Percentiles rank a stretch among this genome's conserved stretches.
These are phyloP conservation scores for Diutina siamensis DNA, from an alignment of 1,139 yeast species.

Conservation along the genomic window DNA sequence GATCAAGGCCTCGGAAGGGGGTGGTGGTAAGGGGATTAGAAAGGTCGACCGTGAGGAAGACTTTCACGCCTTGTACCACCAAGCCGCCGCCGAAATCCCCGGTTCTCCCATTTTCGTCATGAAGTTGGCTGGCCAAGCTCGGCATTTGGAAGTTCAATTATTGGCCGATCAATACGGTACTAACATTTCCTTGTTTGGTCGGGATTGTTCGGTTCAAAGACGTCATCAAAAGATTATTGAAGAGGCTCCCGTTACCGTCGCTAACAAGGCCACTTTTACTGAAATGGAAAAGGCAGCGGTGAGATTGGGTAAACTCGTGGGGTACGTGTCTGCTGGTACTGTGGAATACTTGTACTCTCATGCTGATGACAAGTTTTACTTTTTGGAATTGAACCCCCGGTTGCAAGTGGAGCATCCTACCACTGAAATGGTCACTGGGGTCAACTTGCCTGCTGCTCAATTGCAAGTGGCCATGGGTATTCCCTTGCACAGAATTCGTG, in stretches of 20 bases:
- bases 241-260: constrained; percentile 72
- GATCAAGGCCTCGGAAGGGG: constrained; percentile 98
- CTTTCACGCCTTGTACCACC: constrained; percentile 23
- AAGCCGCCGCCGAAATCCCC: constrained; percentile 28
- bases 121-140: constrained; percentile 90
- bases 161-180: constrained; percentile 95
- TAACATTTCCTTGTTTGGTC: constrained; percentile 83
- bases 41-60: constrained; percentile 74
- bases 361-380: constrained; percentile 88
- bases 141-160: constrained; percentile 91
- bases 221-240: constrained; percentile 94
- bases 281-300: constrained; percentile 97
- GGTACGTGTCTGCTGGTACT: constrained; percentile 92
- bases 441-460: constrained; percentile 90
- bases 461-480: constrained; percentile 97
- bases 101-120: constrained; percentile 88
- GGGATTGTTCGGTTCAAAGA: constrained; percentile 97
- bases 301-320: constrained; percentile 89
- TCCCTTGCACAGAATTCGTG: constrained; percentile 89
- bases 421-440: constrained; percentile 98
- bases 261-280: constrained; percentile 55
- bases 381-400: constrained; percentile 93
- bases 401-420: constrained; percentile 99
- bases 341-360: constrained; percentile 94
- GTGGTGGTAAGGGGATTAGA: constrained; percentile 98